A percentile compares a stretch with the other conserved stretches of the same genome.
These are phyloP conservation scores for Candida sojae DNA, from an alignment of 1,139 yeast species.

Conservation along the genomic window DNA sequence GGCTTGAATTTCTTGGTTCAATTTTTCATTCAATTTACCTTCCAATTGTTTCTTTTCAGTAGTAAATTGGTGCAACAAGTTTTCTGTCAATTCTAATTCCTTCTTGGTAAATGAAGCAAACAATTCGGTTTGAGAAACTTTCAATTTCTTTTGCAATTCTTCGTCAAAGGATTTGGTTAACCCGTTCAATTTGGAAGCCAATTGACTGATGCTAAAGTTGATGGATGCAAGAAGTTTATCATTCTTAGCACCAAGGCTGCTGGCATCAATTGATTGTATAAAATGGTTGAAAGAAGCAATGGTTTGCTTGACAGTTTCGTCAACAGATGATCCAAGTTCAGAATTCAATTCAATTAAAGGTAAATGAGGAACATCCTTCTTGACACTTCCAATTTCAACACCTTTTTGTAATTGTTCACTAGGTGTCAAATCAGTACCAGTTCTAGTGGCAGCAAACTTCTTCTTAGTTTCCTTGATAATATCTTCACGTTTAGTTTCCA, in stretches of 20 bases:
- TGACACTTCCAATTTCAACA: constrained; percentile 39
- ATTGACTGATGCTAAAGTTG: constrained; percentile 31
- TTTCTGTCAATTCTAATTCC: constrained; percentile 52
- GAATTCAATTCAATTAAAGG: constrained; percentile 35
- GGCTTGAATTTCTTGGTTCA: constrained; percentile 68
- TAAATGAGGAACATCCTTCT: constrained; percentile 32
- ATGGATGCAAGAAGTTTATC: constrained; percentile 32
- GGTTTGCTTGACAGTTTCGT: constrained; percentile 49
- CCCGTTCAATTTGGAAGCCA: constrained; percentile 34
- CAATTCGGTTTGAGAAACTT: constrained; percentile 50
- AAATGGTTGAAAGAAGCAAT: constrained; percentile 54
- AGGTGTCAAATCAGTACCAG: constrained; percentile 28
- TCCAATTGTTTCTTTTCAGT: constrained; percentile 64
- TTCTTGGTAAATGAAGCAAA: constrained; percentile 57
- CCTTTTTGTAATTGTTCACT: constrained; percentile 50
- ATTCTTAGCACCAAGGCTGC: constrained; percentile 29
- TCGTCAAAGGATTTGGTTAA: constrained; percentile 45
- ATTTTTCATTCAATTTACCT: constrained; percentile 58
- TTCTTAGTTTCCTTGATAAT: constrained; percentile 40
- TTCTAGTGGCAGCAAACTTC: constrained; percentile 21
- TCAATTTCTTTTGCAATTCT: constrained; percentile 39
- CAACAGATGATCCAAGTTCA: constrained; percentile 26
- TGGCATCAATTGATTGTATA: constrained; percentile 50
- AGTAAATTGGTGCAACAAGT: constrained; percentile 49
- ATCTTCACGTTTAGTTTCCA: constrained; percentile 37